Percentiles rank a stretch among this genome's conserved stretches.
phyloP scores from a whole-genome alignment of 78 protist genomes.

The Dictyostelium citrinum region DNA sequence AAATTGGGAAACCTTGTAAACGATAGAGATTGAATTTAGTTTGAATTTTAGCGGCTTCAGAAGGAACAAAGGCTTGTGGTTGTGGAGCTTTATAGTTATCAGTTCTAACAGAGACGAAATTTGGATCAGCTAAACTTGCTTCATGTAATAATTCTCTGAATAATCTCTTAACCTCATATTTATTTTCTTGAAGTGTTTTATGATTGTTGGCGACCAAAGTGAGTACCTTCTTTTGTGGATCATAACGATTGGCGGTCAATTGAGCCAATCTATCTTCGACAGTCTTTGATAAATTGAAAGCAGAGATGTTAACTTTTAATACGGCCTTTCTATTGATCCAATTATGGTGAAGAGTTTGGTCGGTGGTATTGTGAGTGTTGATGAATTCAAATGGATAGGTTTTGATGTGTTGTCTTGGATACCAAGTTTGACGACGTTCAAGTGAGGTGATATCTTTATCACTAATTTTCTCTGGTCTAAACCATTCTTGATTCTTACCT shows the following conservation, averaged over 20 bases:
- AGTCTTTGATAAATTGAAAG: constrained; percentile 17
- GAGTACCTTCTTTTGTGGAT: background rate
- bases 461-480: constrained; percentile 34
- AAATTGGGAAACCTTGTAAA: constrained; percentile 49
- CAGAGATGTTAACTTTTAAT: constrained; percentile 21
- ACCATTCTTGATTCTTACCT: constrained; percentile 55
- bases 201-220: constrained; percentile 14
- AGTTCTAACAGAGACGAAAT: constrained; percentile 11
- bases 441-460: constrained; percentile 5
- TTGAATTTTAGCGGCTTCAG: background rate
- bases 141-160: constrained; percentile 25
- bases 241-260: background rate
- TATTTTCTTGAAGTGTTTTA: constrained; percentile 6
- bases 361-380: background rate
- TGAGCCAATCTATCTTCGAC: constrained; percentile 34
- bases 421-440: constrained; percentile 32
- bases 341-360: background rate
- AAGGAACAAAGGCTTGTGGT: constrained; percentile 11
- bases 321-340: constrained; percentile 49
- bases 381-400: constrained; percentile 49
- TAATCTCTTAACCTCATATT: constrained; percentile 1
- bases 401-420: constrained; percentile 20
- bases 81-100: background rate
- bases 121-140: constrained; percentile 54
- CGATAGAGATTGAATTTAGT: background rate